Conservation (phyloP, 306 rosid species). For the Crotalaria pallida region DNA sequence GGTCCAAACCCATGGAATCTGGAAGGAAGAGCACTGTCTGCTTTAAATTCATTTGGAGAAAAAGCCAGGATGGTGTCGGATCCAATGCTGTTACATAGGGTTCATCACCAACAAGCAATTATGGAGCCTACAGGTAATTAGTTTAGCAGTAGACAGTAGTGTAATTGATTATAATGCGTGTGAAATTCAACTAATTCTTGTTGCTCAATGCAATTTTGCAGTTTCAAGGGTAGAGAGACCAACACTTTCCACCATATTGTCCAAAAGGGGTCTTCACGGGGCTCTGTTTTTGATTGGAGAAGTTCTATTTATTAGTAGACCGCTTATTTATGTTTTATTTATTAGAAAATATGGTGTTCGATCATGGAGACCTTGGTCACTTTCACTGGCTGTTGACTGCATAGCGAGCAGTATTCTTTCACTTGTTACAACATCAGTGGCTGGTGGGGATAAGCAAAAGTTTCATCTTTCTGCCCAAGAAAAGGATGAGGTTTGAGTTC, state of each 20-base stretch:
- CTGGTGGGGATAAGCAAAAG: slow-evolving; percentile 32
- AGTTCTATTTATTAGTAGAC: slow-evolving; percentile 67
- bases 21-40: slow-evolving; percentile 86
- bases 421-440: slow-evolving; percentile 35
- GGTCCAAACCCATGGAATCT: slow-evolving; percentile 51
- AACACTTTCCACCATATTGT: slow-evolving; percentile 53
- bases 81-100: slow-evolving; percentile 50
- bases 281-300: slow-evolving; percentile 63
- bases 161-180: background rate
- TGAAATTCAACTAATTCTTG: slow-evolving; percentile 24
- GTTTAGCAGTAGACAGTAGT: background rate
- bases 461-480: slow-evolving; percentile 57
- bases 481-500: slow-evolving; percentile 74
- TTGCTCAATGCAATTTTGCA: slow-evolving; percentile 31
- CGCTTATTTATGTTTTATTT: slow-evolving; percentile 76
- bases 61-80: slow-evolving; percentile 58
- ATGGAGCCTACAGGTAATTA: slow-evolving; percentile 53
- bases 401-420: slow-evolving; percentile 57
- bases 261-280: slow-evolving; percentile 67
- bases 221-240: slow-evolving; percentile 49
- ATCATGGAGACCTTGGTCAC: slow-evolving; percentile 93
- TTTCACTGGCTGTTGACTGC: slow-evolving; percentile 68
- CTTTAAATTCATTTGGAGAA: slow-evolving; percentile 74
- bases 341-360: slow-evolving; percentile 66
- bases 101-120: slow-evolving; percentile 59